Percentiles rank a stretch among this genome's conserved stretches.
These are phyloP conservation scores for Hypoxylon intermedium DNA, from an alignment of 495 filamentous ascomycete genomes.

Conservation along the genomic window DNA sequence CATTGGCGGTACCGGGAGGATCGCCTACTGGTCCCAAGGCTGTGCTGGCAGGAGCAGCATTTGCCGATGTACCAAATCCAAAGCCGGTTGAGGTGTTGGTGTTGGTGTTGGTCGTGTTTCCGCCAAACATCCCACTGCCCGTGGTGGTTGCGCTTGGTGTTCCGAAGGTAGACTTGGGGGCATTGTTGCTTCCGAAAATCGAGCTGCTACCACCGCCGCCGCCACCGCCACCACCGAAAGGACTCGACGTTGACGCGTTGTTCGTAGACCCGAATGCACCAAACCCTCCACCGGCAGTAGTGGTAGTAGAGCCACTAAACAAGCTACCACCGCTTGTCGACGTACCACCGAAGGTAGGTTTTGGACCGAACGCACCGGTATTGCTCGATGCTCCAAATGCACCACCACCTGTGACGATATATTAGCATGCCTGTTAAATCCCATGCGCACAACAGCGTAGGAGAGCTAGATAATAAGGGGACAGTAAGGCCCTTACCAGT, in stretches of 20 bases:
- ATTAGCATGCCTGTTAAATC: conserved; percentile 16
- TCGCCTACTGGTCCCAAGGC: conserved; percentile 64
- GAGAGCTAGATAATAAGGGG: conserved; percentile 6
- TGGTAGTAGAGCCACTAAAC: conserved; percentile 43
- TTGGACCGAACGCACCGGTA: conserved; percentile 57
- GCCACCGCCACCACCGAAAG: conserved; percentile 54
- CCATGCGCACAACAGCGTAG: not conserved
- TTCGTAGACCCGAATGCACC: conserved; percentile 59
- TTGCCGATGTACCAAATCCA: conserved; percentile 54
- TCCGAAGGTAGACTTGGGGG: conserved; percentile 53
- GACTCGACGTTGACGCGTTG: conserved; percentile 52
- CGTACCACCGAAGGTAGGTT: conserved; percentile 41
- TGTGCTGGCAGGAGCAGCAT: conserved; percentile 48
- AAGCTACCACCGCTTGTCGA: conserved; percentile 37
- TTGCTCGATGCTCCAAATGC: conserved; percentile 48
- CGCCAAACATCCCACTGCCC: conserved; percentile 59
- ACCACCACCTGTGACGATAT: conserved; percentile 30
- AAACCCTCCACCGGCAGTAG: conserved; percentile 36
- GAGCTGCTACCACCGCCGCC: conserved; percentile 43
- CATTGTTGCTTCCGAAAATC: conserved; percentile 45
- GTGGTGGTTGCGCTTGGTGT: conserved; percentile 51
- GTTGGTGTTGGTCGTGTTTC: conserved; percentile 31
- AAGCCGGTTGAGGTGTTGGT: conserved; percentile 40
- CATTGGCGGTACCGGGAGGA: conserved; percentile 71
- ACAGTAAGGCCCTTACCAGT: conserved; percentile 61